phyloP scores from a whole-genome alignment of 345 rosid species.

The Noccaea caerulescens region DNA sequence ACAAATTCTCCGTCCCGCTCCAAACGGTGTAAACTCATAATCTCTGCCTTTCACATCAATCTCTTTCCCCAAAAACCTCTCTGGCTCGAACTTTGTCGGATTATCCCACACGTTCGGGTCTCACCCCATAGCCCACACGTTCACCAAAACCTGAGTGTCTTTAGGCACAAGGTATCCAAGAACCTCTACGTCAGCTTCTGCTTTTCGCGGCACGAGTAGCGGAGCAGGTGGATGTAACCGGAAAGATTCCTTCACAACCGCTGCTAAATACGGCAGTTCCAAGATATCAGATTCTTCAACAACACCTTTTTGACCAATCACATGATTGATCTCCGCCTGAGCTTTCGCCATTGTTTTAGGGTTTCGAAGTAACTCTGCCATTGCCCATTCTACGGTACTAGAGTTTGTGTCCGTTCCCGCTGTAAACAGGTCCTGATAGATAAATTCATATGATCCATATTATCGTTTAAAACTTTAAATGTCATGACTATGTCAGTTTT shows the following conservation, averaged over 20 bases:
- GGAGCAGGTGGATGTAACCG: slow-evolving; percentile 51
- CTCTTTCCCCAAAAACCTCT: slow-evolving; percentile 38
- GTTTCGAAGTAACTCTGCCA: slow-evolving; percentile 40
- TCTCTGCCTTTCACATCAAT: slow-evolving; percentile 34
- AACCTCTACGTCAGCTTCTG: slow-evolving; percentile 40
- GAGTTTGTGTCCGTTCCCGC: slow-evolving; percentile 56
- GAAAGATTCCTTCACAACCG: slow-evolving; percentile 48
- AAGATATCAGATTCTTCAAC: slow-evolving; percentile 48
- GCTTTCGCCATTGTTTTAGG: slow-evolving; percentile 34
- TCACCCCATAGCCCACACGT: slow-evolving; percentile 48
- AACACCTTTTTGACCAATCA: slow-evolving; percentile 38
- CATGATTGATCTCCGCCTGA: slow-evolving; percentile 35
- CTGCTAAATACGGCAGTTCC: slow-evolving; percentile 45
- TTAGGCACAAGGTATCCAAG: slow-evolving; percentile 42
- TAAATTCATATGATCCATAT: not conserved
- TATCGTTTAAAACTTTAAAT: not conserved
- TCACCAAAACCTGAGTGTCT: slow-evolving; percentile 47
- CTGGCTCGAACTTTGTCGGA: slow-evolving; percentile 39
- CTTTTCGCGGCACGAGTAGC: slow-evolving; percentile 44
- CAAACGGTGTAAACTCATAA: slow-evolving; percentile 43
- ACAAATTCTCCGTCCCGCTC: slow-evolving; percentile 41
- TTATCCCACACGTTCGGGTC: slow-evolving; percentile 45
- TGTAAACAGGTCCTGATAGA: slow-evolving; percentile 38
- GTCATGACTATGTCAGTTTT: too few relatives aligned
- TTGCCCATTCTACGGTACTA: slow-evolving; percentile 43